phyloP scores from a whole-genome alignment of 140 eudicot genomes.

The Anethum foeniculum region DNA sequence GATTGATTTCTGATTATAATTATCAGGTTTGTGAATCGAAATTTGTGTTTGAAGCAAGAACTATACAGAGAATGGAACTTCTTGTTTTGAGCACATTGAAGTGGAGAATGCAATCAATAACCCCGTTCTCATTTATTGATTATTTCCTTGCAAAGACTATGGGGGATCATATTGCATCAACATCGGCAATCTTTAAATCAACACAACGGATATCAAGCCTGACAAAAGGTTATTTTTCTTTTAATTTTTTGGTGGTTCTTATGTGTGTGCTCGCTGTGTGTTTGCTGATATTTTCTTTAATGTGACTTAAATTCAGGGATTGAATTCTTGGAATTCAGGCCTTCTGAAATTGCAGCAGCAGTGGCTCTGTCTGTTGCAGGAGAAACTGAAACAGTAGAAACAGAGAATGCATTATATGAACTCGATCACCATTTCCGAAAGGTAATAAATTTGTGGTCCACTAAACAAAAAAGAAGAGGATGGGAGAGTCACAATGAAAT shows the following conservation, averaged over 20 bases:
- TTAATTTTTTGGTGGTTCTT: background rate
- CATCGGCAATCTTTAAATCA: conserved; percentile 31
- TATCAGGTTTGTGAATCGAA: conserved; percentile 44
- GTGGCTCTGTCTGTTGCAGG: conserved; percentile 52
- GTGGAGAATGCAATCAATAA: conserved; percentile 84
- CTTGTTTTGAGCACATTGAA: conserved; percentile 67
- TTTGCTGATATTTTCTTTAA: conserved; percentile 3
- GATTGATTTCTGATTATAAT: background rate
- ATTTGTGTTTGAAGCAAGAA: conserved; percentile 65
- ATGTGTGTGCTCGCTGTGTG: background rate
- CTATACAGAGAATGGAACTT: conserved; percentile 82
- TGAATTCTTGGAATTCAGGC: conserved; percentile 64
- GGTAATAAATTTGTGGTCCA: conserved; percentile 33
- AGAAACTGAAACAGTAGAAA: conserved; percentile 31
- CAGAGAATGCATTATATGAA: conserved; percentile 14
- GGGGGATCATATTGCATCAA: conserved; percentile 34
- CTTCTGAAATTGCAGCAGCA: conserved; percentile 82
- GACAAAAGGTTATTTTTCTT: conserved; percentile 33
- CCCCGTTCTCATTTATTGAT: conserved; percentile 75
- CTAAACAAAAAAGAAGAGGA: background rate
- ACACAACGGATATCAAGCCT: conserved; percentile 43
- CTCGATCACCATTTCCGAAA: conserved; percentile 34
- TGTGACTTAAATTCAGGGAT: conserved; percentile 46
- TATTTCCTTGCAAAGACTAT: conserved; percentile 40
- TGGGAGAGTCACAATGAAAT: background rate